Base-by-base conservation (phyloP, 2,329 filamentous ascomycete species). In the Cladosporium sp. region DNA sequence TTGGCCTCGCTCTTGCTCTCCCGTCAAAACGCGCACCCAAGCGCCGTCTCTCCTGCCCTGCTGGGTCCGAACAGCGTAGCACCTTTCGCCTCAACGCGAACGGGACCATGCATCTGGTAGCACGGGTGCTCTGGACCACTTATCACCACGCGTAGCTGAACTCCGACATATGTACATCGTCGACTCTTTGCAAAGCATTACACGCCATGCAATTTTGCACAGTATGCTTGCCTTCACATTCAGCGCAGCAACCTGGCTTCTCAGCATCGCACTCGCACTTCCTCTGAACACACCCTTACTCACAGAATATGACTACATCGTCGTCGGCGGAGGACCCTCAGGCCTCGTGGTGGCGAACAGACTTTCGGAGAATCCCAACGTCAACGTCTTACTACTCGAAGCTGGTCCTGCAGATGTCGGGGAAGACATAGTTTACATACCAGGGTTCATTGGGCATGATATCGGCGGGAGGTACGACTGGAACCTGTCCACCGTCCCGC, bases 361-460 rank as follows among this genome's bases (percentile, higher is more conserved):
- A 8, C 68, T 76, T 1, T 73, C 72, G n/a, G 73, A 76, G 62
- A 69, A 75, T 58, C 67, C 71, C 7, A 66, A 50, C 8, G 59
- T 73, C 62, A 75, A 69, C 26, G 74, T 76, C 11, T 71, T 76
- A 8, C 62, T 76, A 14, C 69, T 76, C 40, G 74, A 76, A 69
- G 74, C 74, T 28, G 74, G 74, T 2, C 70, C 71, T 21, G 68
- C 70, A 16, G 72, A 74, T 50, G 16, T 68, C 23, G 67, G 65
- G 3, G 69, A 73, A 49, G 55, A 68, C 29, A 66, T 64, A 53
- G 59, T 74, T 10, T 60, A 69, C 26, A 69, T 74, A 16, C 73
- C 73, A 3, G 73, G 72, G 44, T 69, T 74, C 63, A 72, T 73
- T 11, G 73, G 72, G 3, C 62, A 71, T 31, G 71, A 70, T 28